A percentile compares a stretch with the other conserved stretches of the same genome.
Conservation (phyloP, 2,329 filamentous ascomycete genomes). For the Microsporum ferrugineum region DNA sequence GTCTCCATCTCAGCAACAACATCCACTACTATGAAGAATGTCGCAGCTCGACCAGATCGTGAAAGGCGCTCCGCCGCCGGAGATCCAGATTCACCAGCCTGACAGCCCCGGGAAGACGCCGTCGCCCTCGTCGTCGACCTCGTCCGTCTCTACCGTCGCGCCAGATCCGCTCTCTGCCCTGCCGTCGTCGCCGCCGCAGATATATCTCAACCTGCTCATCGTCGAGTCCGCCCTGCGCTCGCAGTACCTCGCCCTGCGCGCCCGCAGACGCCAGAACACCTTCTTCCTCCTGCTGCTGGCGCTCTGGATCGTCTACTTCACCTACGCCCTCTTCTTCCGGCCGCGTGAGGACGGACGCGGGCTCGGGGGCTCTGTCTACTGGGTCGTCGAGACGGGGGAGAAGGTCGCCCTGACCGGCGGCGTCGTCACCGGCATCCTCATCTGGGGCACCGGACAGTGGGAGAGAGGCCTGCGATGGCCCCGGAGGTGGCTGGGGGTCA, state of each 20-base stretch:
- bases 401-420: constrained; percentile 88
- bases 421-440: constrained; percentile 69
- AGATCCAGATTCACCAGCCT: constrained; percentile 34
- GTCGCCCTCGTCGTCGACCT: constrained; percentile 19
- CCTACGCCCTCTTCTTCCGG: constrained; percentile 84
- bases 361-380: constrained; percentile 88
- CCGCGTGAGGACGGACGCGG: constrained; percentile 89
- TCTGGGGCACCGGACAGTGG: constrained; percentile 95
- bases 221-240: constrained; percentile 87
- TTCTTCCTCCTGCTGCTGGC: constrained; percentile 76
- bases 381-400: constrained; percentile 82
- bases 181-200: constrained; percentile 86
- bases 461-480: constrained; percentile 92
- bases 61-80: constrained; percentile 69
- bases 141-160: constrained; percentile 18
- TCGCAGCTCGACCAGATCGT: constrained; percentile 71
- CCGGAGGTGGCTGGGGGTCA: constrained; percentile 74
- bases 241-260: constrained; percentile 83
- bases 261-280: constrained; percentile 78
- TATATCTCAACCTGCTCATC: constrained; percentile 95
- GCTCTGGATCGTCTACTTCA: constrained; percentile 72
- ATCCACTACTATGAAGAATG: constrained; percentile 26
- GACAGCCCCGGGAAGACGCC: constrained; percentile 34
- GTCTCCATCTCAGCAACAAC: background rate
- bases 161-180: constrained; percentile 65